phyloP scores from a whole-genome alignment of 2,329 filamentous ascomycete species.

The Cladobotryum protrusum region DNA sequence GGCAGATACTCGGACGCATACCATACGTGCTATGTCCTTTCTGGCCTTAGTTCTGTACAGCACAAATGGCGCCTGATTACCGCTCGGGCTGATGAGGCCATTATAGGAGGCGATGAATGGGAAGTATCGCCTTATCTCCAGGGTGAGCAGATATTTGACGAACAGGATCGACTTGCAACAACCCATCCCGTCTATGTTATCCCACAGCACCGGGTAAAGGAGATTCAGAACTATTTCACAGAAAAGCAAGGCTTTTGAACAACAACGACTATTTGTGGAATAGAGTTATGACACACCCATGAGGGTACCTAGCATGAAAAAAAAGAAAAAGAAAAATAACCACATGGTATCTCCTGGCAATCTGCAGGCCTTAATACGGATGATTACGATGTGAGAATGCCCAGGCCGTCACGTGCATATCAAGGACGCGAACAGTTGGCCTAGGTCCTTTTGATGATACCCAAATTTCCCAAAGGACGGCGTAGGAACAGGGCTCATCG shows the following conservation, averaged over 20 bases:
- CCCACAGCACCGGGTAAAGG: constrained; percentile 61
- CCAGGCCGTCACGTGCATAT: constrained; percentile 1
- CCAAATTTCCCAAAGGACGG: constrained; percentile 5
- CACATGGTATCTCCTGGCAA: not conserved
- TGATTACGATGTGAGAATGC: not conserved
- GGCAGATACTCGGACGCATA: constrained; percentile 74
- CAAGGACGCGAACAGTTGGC: not conserved
- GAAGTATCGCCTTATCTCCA: constrained; percentile 43
- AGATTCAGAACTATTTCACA: constrained; percentile 59
- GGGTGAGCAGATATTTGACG: constrained; percentile 60
- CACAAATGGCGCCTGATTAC: constrained; percentile 51
- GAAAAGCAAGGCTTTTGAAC: constrained; percentile 50
- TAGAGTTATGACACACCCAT: not conserved
- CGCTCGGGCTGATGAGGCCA: constrained; percentile 26
- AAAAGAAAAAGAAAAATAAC: not conserved
- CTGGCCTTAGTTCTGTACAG: constrained; percentile 77
- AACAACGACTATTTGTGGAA: not conserved
- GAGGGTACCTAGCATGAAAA: not conserved
- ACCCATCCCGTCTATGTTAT: constrained; percentile 84
- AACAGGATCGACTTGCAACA: constrained; percentile 60
- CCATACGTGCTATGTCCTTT: constrained; percentile 87
- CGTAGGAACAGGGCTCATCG: not conserved
- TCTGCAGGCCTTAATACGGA: not conserved
- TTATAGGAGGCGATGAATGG: constrained; percentile 37
- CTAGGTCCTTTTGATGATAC: not conserved